Evolutionary conservation across 306 rosid species (phyloP).

Genomic region (peach (Prunus persica)): Prunus_persica_NCBIv2 NC_034015.1:15032501-15033000

Average conservation of each 20-base stretch:
- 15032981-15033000: constrained; percentile 48
- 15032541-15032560: constrained; percentile 90
- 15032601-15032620: neutral
- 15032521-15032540: constrained; percentile 98
- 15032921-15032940: constrained; percentile 57
- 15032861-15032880: constrained; percentile 83
- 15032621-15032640: neutral
- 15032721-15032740: constrained; percentile 50
- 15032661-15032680: neutral
- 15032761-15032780: constrained; percentile 97
- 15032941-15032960: constrained; percentile 18
- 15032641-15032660: neutral
- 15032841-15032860: constrained; percentile 99
- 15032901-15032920: constrained; percentile 98
- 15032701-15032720: neutral
- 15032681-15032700: neutral
- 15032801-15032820: constrained; percentile 97
- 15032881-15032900: constrained; percentile 84
- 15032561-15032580: neutral
- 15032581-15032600: neutral
- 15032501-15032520: constrained; percentile 96
- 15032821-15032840: constrained; percentile 92
- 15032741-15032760: constrained; percentile 99
- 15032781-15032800: constrained; percentile 91
- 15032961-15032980: constrained; percentile 55